These are phyloP conservation scores for Xenosphaeropsis pyriputrescens DNA, from an alignment of 2,329 filamentous ascomycete species.

Conservation along the genomic window DNA sequence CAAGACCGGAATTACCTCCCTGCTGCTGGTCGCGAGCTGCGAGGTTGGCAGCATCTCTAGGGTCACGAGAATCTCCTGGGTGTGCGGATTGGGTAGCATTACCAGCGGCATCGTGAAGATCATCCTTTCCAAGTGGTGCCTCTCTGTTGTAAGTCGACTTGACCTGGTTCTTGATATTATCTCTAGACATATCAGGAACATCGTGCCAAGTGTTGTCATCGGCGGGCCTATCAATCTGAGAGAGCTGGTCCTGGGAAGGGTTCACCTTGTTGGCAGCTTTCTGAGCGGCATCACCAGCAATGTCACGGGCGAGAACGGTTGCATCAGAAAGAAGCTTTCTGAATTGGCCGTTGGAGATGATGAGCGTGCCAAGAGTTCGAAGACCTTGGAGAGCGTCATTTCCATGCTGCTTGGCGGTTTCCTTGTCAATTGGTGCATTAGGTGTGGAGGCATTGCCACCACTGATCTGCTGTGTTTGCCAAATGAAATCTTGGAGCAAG, in stretches of 20 bases:
- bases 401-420: conserved; percentile 66
- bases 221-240: conserved; percentile 69
- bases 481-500: conserved; percentile 91
- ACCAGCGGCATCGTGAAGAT: conserved; percentile 43
- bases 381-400: conserved; percentile 74
- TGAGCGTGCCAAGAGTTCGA: conserved; percentile 71
- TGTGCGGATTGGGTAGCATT: conserved; percentile 42
- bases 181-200: conserved; percentile 58
- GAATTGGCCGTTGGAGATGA: conserved; percentile 95
- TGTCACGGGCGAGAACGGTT: conserved; percentile 68
- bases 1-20: conserved; percentile 28
- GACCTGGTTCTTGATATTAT: conserved; percentile 52
- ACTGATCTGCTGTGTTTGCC: conserved; percentile 70
- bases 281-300: conserved; percentile 76
- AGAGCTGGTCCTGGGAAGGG: conserved; percentile 62
- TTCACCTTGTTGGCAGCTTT: conserved; percentile 64
- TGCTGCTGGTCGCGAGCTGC: conserved; percentile 30
- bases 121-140: conserved; percentile 34
- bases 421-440: conserved; percentile 56
- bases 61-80: conserved; percentile 36
- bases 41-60: conserved; percentile 32
- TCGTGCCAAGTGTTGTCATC: conserved; percentile 93
- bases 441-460: conserved; percentile 46
- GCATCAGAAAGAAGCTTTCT: conserved; percentile 81
- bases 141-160: conserved; percentile 41